Evolutionary conservation across 2,329 filamentous ascomycete species (phyloP).

Genomic region (Sporothrix humicola): DNA sequence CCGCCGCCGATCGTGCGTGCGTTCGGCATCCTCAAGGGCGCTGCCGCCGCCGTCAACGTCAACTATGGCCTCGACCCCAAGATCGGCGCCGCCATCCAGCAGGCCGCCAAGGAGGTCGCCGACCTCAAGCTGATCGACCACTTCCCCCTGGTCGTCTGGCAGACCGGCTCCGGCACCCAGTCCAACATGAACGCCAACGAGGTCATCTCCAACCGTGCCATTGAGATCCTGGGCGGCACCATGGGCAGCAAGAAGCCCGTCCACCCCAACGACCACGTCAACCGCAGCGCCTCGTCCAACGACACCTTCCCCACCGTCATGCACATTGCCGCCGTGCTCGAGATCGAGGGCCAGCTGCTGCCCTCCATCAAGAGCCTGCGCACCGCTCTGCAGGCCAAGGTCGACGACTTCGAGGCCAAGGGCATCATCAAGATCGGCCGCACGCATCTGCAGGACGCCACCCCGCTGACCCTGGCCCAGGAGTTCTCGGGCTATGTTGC

Average conservation of each 20-base stretch:
- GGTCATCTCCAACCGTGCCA: conserved; percentile 98
- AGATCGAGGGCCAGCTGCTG: conserved; percentile 84
- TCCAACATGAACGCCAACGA: conserved; percentile 99
- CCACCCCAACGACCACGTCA: conserved; percentile 99
- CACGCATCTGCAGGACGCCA: conserved; percentile 97
- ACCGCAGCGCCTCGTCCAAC: conserved; percentile 98
- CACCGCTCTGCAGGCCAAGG: conserved; percentile 84
- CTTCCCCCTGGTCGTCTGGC: conserved; percentile 98
- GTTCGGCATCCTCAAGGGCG: conserved; percentile 96
- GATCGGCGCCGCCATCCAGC: conserved; percentile 89
- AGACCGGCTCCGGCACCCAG: conserved; percentile 97
- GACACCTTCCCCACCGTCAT: conserved; percentile 99
- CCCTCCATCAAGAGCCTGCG: conserved; percentile 83
- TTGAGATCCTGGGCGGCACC: conserved; percentile 91
- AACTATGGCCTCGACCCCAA: conserved; percentile 89
- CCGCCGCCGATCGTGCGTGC: conserved; percentile 88
- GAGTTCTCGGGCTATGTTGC: conserved; percentile 98
- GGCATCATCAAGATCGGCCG: conserved; percentile 99
- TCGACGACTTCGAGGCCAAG: conserved; percentile 80
- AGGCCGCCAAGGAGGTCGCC: conserved; percentile 92
- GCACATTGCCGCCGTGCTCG: conserved; percentile 97
- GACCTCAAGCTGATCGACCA: conserved; percentile 93
- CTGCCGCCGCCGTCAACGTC: conserved; percentile 95
- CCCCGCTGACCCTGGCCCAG: conserved; percentile 91
- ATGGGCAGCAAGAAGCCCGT: conserved; percentile 99